Base-by-base conservation (phyloP, 2,329 filamentous ascomycete species). In the Onygenales sp. region DNA sequence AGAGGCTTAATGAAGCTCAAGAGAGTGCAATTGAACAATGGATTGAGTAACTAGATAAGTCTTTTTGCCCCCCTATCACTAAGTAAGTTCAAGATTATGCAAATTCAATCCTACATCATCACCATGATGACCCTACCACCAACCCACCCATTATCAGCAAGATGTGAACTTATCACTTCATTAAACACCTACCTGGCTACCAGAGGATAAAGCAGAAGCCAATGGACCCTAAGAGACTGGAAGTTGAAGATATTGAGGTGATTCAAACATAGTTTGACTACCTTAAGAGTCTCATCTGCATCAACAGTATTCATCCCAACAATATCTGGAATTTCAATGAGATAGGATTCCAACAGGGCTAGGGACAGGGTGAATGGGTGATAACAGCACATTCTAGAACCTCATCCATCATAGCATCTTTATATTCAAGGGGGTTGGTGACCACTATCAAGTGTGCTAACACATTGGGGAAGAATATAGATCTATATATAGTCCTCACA, bases 321-420 rank as follows among this genome's bases (percentile, higher is more conserved):
- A 1, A 14, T 14, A 14, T 14, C 14, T 14, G 14, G 1, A 14
- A 14, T 14, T 14, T 14, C 1, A 14, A 14, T 14, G 14, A 14
- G 14, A 14, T 14, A 14, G 14, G 1, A 14, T 14, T 14, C 14
- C 1, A 14, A 14, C 1, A 14, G 14, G 14, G 1, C 1, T 14
- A 14, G 14, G 1, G 1, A 14, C 1, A 14, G 1, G 1, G 1
- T 14, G 1, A 14, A 14, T 14, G 1, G 14, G 1, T 14, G 14
- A 14, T 14, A 14, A 14, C 1, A 14, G 14, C 14, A 14, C 14
- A 14, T 14, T 14, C 14, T 14, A 14, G 14, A 14, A 14, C 1
- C 14, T 14, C 14, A 14, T 14, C 14, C 1, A 14, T 14, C 1
- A 14, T 14, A 14, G 1, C 1, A 14, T 14, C 14, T 14, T 14